Evolutionary conservation across 169 alveolate species (phyloP), one percentile per base, ranked within the genome.

Genomic region (Condylostoma magnum): DNA sequence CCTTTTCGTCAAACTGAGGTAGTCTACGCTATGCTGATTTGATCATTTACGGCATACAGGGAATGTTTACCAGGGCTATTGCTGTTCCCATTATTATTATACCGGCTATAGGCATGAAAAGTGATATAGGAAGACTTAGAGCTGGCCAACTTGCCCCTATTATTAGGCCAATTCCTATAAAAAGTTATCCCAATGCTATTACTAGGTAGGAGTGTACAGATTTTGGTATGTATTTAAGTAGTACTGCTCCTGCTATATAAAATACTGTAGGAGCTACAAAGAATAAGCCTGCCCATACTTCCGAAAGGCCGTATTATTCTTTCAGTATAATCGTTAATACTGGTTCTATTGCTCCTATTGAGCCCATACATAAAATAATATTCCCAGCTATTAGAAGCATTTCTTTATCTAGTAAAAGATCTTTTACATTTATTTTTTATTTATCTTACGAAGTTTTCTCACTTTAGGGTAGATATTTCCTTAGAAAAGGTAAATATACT

Each of bases 101-200:
- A 22, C 58, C 73, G 27, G 30, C 15, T 6, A 63, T 3, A 25
- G 36, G n/a, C 10, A 63, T 25, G 30, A 18, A 63, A 15, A 63
- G 15, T 22, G 22, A 28, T 3, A 43, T 54, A n/a, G 73, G 73
- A 10, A 63, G 0, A 18, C n/a, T 15, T 25, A 44, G 15, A 3
- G 18, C 25, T 22, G 27, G 58, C 60, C 73, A 63, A 12, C n/a
- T n/a, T n/a, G 73, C 58, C 18, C 73, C 73, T 22, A 44, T 31
- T 20, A 15, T 20, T n/a, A 63, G 31, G 6, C 30, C 55, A 1
- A 63, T n/a, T 27, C 27, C n/a, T 18, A 44, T 22, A 25, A 63
- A 20, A 22, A 37, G 15, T 4, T 43, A 34, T 25, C 73, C 73
- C 12, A 43, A 10, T 3, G 25, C n/a, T 34, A 63, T 41, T 18